These are phyloP conservation scores for Apophysomyces trapeziformis DNA, from an alignment of 371 early-diverging fungal genomes.

Conservation along the genomic window DNA sequence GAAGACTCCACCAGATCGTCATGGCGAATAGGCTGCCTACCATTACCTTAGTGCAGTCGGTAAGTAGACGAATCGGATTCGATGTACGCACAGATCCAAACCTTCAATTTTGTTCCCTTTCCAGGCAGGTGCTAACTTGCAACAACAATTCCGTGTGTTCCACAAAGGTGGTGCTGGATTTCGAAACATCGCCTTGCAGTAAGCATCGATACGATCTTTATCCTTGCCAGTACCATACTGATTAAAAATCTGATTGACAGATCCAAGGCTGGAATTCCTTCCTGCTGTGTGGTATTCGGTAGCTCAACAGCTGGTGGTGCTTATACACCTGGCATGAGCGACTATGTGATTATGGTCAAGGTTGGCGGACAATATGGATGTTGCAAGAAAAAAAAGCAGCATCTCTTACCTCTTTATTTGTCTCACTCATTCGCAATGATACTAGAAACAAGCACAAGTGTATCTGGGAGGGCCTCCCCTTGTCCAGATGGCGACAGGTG, in stretches of 20 bases:
- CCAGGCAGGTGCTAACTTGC: slow-evolving; percentile 77
- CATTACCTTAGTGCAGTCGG: slow-evolving; percentile 65
- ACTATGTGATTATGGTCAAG: slow-evolving; percentile 79
- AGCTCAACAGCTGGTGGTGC: slow-evolving; percentile 84
- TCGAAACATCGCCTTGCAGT: slow-evolving; percentile 67
- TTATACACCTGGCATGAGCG: slow-evolving; percentile 77
- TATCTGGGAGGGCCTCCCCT: slow-evolving; percentile 79
- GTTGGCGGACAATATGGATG: slow-evolving; percentile 20
- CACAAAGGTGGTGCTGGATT: slow-evolving; percentile 76
- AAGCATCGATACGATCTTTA: slow-evolving; percentile 7
- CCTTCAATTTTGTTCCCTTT: neutral
- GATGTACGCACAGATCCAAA: neutral
- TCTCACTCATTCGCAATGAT: neutral
- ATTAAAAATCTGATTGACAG: slow-evolving; percentile 29
- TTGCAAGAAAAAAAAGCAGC: too few relatives aligned
- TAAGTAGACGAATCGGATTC: slow-evolving; percentile 23
- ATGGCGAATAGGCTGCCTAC: slow-evolving; percentile 66
- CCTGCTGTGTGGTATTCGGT: slow-evolving; percentile 75
- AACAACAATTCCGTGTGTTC: slow-evolving; percentile 75
- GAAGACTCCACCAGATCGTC: slow-evolving; percentile 62
- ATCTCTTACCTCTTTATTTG: too few relatives aligned
- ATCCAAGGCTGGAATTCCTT: slow-evolving; percentile 72
- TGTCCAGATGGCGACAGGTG: slow-evolving; percentile 81
- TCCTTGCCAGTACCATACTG: neutral
- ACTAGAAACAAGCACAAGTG: slow-evolving; percentile 71